Percentiles rank a stretch among this genome's conserved stretches.
Conservation (phyloP, 768 basidiomycete species). For the Bullera alba region DNA sequence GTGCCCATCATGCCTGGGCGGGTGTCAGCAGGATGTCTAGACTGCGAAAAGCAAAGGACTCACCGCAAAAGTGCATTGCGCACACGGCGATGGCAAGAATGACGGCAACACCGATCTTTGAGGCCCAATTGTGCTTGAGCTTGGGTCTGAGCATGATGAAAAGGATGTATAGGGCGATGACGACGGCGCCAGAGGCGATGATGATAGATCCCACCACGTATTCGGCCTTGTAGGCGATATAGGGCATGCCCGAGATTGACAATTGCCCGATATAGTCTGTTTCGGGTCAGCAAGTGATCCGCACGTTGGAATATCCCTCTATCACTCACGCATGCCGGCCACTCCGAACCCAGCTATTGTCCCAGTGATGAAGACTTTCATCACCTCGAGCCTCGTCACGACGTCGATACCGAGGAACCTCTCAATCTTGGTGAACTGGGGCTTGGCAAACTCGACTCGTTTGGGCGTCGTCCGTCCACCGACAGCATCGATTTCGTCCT, state of each 20-base stretch:
- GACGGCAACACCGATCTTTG: slow-evolving; percentile 37
- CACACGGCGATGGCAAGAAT: slow-evolving; percentile 44
- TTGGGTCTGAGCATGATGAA: slow-evolving; percentile 48
- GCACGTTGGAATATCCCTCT: not conserved
- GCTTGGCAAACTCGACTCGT: not conserved
- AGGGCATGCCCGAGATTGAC: slow-evolving; percentile 43
- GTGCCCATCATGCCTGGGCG: slow-evolving; percentile 36
- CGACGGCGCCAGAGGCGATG: slow-evolving; percentile 44
- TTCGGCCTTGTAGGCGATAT: slow-evolving; percentile 35
- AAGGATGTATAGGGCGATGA: slow-evolving; percentile 46
- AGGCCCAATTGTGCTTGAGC: slow-evolving; percentile 43
- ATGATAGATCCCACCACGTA: slow-evolving; percentile 44
- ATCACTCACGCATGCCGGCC: slow-evolving; percentile 44
- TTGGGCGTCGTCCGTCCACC: not conserved
- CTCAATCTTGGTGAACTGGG: slow-evolving; percentile 7
- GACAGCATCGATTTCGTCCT: not conserved
- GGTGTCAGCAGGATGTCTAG: slow-evolving; percentile 2
- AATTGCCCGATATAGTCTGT: slow-evolving; percentile 46
- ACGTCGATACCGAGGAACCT: slow-evolving; percentile 41
- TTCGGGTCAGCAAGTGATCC: not conserved
- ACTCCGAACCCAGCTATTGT: slow-evolving; percentile 45
- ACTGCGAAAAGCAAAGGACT: slow-evolving; percentile 7
- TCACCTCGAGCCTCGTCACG: slow-evolving; percentile 37
- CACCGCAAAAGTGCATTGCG: slow-evolving; percentile 44
- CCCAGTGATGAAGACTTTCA: slow-evolving; percentile 43